Conservation (phyloP, 2,329 filamentous ascomycete species). For the Trichophyton equinum region DNA sequence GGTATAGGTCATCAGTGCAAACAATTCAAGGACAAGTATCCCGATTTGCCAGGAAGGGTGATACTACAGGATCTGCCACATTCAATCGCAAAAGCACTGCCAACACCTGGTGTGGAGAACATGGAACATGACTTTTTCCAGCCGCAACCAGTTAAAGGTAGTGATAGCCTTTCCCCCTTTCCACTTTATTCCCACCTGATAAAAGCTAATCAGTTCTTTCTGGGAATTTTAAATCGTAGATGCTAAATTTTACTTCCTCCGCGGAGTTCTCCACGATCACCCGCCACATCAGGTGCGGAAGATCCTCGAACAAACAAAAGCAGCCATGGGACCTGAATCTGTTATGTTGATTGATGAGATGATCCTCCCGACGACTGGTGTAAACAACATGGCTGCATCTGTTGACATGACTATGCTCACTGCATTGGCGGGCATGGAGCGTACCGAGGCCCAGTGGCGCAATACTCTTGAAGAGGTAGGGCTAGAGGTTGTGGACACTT, state of each 20-base stretch:
- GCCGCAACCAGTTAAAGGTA: slow-evolving; percentile 20
- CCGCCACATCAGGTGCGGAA: background rate
- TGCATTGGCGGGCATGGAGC: background rate
- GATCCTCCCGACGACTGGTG: background rate
- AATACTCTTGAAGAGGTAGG: background rate
- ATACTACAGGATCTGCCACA: slow-evolving; percentile 32
- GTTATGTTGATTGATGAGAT: background rate
- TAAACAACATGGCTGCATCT: background rate
- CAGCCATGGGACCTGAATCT: background rate
- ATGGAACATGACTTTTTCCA: slow-evolving; percentile 21
- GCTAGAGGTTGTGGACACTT: background rate
- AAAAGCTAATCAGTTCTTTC: background rate
- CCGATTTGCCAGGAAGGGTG: slow-evolving; percentile 23
- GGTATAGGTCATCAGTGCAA: slow-evolving; percentile 30
- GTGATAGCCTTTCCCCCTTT: background rate
- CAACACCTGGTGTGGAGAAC: slow-evolving; percentile 20
- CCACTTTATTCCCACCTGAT: too few relatives aligned
- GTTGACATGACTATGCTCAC: background rate
- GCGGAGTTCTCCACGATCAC: background rate
- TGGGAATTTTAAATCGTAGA: background rate
- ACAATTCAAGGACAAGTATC: slow-evolving; percentile 22
- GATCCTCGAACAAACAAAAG: background rate
- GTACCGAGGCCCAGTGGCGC: background rate
- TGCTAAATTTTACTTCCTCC: background rate
- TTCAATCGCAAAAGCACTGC: slow-evolving; percentile 19